phyloP scores from a whole-genome alignment of 352 stramenopile genomes.

The Thalassiosira livingstoniorum region DNA sequence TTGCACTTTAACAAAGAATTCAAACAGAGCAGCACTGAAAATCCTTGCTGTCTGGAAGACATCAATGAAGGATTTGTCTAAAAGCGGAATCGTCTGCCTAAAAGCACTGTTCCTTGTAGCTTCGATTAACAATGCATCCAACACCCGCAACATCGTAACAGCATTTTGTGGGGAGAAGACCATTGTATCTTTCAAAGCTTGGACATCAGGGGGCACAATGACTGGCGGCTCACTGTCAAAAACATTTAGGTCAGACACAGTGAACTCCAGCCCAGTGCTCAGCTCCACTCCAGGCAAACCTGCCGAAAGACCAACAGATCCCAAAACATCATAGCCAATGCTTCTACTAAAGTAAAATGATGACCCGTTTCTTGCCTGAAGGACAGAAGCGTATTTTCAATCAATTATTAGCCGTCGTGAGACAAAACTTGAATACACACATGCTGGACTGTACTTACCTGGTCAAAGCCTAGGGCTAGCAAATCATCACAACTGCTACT shows the following conservation, averaged over 20 bases:
- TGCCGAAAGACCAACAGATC: constrained; percentile 4
- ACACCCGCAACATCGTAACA: constrained; percentile 29
- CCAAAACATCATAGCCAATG: constrained; percentile 22
- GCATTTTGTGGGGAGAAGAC: constrained; percentile 43
- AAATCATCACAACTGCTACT: too few relatives aligned
- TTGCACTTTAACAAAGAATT: constrained; percentile 51
- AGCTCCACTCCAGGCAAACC: constrained; percentile 32
- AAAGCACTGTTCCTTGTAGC: constrained; percentile 43
- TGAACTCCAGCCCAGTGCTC: constrained; percentile 28
- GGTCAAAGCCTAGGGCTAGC: too few relatives aligned
- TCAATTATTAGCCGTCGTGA: background rate
- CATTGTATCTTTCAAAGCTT: constrained; percentile 40
- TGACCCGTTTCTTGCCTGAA: constrained; percentile 6
- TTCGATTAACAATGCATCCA: constrained; percentile 34
- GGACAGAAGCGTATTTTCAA: background rate
- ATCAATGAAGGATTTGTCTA: constrained; percentile 41
- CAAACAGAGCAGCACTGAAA: constrained; percentile 39
- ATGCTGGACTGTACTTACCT: too few relatives aligned
- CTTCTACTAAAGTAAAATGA: constrained; percentile 42
- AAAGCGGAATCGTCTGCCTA: constrained; percentile 38
- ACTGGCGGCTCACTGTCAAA: constrained; percentile 41
- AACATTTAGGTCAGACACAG: constrained; percentile 33
- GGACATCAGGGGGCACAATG: constrained; percentile 19
- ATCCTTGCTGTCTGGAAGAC: constrained; percentile 36
- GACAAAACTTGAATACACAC: too few relatives aligned